phyloP scores from a whole-genome alignment of 2,329 filamentous ascomycete genomes.

The Talaromyces sp. region DNA sequence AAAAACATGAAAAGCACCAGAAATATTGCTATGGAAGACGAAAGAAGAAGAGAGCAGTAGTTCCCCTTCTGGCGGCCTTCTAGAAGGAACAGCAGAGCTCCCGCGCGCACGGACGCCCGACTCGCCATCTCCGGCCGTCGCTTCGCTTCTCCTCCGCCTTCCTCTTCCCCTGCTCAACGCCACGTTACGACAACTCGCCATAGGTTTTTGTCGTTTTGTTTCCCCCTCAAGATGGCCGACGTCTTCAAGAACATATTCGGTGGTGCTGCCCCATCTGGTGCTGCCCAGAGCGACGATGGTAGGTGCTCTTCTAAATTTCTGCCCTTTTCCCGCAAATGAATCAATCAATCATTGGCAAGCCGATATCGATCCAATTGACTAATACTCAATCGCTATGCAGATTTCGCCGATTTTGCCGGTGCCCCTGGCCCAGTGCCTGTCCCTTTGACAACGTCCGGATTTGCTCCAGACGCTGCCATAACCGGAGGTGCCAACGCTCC shows the following conservation, averaged over 20 bases:
- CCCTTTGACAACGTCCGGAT: conserved; percentile 41
- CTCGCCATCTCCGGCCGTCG: conserved; percentile 15
- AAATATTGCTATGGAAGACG: neutral
- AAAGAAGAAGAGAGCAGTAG: neutral
- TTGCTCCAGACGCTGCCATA: conserved; percentile 33
- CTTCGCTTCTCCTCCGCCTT: neutral
- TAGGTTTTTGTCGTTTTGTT: conserved; percentile 3
- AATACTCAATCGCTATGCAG: neutral
- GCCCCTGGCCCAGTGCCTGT: conserved; percentile 62
- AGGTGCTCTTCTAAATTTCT: conserved; percentile 13
- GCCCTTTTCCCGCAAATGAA: conserved; percentile 2
- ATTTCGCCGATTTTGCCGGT: conserved; percentile 67
- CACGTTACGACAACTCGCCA: conserved; percentile 9
- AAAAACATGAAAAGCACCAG: neutral
- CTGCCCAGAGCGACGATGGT: conserved; percentile 34
- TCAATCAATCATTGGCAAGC: neutral
- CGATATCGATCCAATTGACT: neutral
- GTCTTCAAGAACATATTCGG: conserved; percentile 38
- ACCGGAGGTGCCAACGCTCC: conserved; percentile 54
- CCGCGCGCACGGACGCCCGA: neutral
- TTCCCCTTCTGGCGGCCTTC: conserved; percentile 16
- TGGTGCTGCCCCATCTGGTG: conserved; percentile 24
- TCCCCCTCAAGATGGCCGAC: conserved; percentile 30
- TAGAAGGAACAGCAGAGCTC: neutral
- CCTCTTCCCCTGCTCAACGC: conserved; percentile 3